Evolutionary conservation across 192 early-diverging fungal species (phyloP), one percentile per base, ranked within the genome.

Genomic region (Cetraspora pellucida): DNA sequence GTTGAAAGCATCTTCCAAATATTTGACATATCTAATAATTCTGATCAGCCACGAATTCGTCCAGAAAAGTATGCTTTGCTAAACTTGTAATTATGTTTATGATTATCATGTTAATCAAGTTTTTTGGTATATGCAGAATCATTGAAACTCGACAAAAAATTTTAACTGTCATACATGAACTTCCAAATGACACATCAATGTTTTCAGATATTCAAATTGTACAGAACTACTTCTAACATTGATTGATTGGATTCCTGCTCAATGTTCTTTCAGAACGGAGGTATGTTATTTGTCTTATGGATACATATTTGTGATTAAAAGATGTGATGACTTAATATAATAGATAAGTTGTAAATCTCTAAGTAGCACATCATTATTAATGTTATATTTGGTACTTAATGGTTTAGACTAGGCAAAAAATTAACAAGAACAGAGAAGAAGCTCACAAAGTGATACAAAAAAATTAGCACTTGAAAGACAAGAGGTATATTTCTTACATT

Each of bases 21-120:
- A 65, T 44, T 9, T 65, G 31, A 65, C 28, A 37, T 27, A 27
- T 65, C 2, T 65, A 16, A 65, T 65, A 7, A 31, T 65, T 6
- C 63, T 2, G 63, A 65, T 65, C 63, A n/a, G 21, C 19, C 63
- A 43, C 63, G 63, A 17, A 19, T 44, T 44, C 16, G 19, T 37
- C 63, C 63, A 8, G 63, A 65, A 65, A 65, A 65, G 63, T 65
- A 65, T 1, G 17, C 4, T n/a, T 65, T 65, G 16, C 43, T 8
- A n/a, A 31, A 17, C 19, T 37, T 64, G 10, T 19, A 28, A 30
- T 61, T 1, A 37, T 64, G 19, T 14, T 6, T 19, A 37, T 28
- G 37, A 17, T 17, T 4, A 3, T 63, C 1, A n/a, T 31, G 7
- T 31, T 64, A 31, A 37, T 10, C n/a, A n/a, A 7, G n/a, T 30